A percentile compares a stretch with the other conserved stretches of the same genome.
Evolutionary conservation across 805 yeast species (phyloP).

Genomic region (Monosporozyma servazzii): DNA sequence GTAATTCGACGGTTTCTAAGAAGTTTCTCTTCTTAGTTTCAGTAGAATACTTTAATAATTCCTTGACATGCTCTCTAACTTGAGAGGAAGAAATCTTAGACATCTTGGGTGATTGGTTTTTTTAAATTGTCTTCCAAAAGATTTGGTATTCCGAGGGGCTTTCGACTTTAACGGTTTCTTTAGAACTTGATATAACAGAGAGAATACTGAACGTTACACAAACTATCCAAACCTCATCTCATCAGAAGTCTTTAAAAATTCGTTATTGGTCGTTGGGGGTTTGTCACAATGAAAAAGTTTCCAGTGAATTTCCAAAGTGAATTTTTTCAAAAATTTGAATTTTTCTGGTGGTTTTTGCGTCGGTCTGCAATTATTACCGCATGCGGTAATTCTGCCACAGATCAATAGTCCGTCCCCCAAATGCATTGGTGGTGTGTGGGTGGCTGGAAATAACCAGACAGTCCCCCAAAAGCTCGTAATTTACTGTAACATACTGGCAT

Average conservation of each 20-base stretch:
- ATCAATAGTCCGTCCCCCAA: too few relatives aligned
- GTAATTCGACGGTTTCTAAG: slow-evolving; percentile 99
- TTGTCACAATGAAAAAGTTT: too few relatives aligned
- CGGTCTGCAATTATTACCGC: too few relatives aligned
- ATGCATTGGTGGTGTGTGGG: too few relatives aligned
- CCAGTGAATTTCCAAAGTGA: too few relatives aligned
- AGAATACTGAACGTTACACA: neutral
- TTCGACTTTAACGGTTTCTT: slow-evolving; percentile 32
- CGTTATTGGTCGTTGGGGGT: neutral
- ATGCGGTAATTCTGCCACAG: too few relatives aligned
- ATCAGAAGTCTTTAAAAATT: neutral
- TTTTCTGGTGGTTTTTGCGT: too few relatives aligned
- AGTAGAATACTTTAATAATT: slow-evolving; percentile 79
- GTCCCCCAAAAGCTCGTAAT: too few relatives aligned
- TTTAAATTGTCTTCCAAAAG: slow-evolving; percentile 62
- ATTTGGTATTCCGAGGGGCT: slow-evolving; percentile 46
- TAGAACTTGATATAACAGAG: neutral
- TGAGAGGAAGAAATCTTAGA: slow-evolving; percentile 85
- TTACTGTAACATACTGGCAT: too few relatives aligned
- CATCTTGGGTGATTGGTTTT: slow-evolving; percentile 35
- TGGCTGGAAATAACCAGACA: too few relatives aligned
- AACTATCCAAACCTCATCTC: neutral
- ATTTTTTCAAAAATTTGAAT: too few relatives aligned
- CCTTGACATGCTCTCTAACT: slow-evolving; percentile 94
- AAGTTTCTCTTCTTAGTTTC: slow-evolving; percentile 99